Percentiles rank a stretch among this genome's conserved stretches.
Conservation (phyloP, 2,329 filamentous ascomycete species). For the Sporothrix humicola region DNA sequence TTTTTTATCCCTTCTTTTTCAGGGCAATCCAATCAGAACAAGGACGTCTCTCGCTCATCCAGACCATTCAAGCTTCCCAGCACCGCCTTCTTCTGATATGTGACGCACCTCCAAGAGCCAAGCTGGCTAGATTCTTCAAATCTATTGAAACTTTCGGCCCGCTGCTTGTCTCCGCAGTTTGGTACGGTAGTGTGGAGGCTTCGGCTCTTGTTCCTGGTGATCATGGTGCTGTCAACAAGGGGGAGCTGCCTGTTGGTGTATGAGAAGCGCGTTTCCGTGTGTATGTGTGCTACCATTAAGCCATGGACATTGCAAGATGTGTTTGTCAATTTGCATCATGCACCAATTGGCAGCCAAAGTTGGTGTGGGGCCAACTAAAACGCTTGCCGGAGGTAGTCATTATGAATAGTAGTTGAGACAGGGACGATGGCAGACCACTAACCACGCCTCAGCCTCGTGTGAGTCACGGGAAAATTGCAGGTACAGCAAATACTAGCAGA, state of each 20-base stretch:
- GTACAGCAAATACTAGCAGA: neutral
- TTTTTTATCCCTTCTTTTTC: too few species aligned
- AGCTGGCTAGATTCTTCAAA: neutral
- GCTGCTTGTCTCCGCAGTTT: conserved; percentile 1
- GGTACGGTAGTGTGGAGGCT: neutral
- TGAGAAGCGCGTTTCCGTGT: neutral
- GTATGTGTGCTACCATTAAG: neutral
- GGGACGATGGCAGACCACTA: neutral
- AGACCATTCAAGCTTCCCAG: neutral
- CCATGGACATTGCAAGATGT: neutral
- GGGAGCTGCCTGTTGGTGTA: neutral
- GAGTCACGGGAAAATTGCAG: conserved; percentile 29
- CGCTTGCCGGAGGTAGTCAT: conserved; percentile 28
- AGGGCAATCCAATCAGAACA: too few species aligned
- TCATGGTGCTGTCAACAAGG: neutral
- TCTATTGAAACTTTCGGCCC: neutral
- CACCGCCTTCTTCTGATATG: neutral
- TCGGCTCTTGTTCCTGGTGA: conserved; percentile 14
- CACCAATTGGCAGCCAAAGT: neutral
- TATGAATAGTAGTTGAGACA: conserved; percentile 33
- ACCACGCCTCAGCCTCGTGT: conserved; percentile 34
- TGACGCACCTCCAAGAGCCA: neutral
- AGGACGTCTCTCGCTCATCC: neutral
- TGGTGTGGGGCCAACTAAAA: conserved; percentile 20
- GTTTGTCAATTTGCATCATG: neutral